These are phyloP conservation scores for Hypoxylon sp. DNA, from an alignment of 2,329 filamentous ascomycete genomes.

Conservation along the genomic window DNA sequence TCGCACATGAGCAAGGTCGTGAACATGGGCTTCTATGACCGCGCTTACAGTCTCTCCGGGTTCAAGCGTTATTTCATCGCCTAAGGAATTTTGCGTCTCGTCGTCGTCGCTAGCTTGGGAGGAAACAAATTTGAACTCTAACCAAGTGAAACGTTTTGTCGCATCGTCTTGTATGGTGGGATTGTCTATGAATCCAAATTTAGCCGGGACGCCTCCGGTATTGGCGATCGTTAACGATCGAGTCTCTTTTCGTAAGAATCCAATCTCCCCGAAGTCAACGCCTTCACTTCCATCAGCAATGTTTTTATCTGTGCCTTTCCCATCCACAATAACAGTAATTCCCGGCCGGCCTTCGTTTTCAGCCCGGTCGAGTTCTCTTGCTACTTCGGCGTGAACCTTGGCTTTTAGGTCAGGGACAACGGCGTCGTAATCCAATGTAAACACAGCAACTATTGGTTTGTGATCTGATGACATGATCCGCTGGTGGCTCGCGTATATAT, in stretches of 20 bases:
- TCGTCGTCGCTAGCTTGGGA: conserved; percentile 32
- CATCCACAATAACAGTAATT: conserved; percentile 86
- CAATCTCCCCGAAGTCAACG: conserved; percentile 84
- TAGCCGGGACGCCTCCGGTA: conserved; percentile 85
- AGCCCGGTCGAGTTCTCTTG: conserved; percentile 86
- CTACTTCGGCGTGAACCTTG: conserved; percentile 87
- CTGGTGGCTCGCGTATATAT: conserved; percentile 89
- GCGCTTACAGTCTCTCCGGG: conserved; percentile 87
- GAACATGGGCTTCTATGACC: conserved; percentile 76
- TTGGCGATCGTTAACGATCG: conserved; percentile 89
- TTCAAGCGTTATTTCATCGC: conserved; percentile 75
- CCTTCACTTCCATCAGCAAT: conserved; percentile 65
- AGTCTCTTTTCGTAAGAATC: conserved; percentile 75
- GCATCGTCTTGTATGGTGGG: conserved; percentile 66
- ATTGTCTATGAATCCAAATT: conserved; percentile 83
- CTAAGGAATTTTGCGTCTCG: conserved; percentile 53
- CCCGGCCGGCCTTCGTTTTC: conserved; percentile 91
- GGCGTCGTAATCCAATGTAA: conserved; percentile 87
- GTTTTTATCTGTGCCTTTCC: conserved; percentile 58
- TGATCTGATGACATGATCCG: conserved; percentile 93
- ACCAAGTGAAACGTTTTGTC: conserved; percentile 47
- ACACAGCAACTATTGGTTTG: conserved; percentile 89
- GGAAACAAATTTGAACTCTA: conserved; percentile 47
- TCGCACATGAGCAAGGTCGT: conserved; percentile 73
- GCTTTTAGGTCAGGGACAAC: conserved; percentile 89